Percentiles rank a stretch among this genome's conserved stretches.
Evolutionary conservation across 2,329 filamentous ascomycete species (phyloP).

Genomic region (Diaporthe aspalathi): DNA sequence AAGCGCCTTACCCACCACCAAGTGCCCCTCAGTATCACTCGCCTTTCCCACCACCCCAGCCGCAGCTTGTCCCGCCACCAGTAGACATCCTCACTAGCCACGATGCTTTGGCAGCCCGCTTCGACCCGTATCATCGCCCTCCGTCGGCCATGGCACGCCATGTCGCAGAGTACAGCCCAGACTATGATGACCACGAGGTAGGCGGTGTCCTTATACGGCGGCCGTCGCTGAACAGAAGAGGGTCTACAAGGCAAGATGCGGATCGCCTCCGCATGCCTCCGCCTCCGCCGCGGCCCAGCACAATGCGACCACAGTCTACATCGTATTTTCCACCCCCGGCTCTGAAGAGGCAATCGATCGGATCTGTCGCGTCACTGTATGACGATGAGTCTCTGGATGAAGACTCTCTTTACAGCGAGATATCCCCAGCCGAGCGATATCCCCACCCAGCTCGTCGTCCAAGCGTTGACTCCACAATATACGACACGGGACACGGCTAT

Average conservation of each 20-base stretch:
- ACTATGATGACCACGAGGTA: constrained; percentile 54
- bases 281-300: constrained; percentile 56
- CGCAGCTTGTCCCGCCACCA: constrained; percentile 28
- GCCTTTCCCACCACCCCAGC: constrained; percentile 36
- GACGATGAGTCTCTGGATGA: constrained; percentile 54
- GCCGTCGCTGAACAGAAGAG: constrained; percentile 53
- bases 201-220: constrained; percentile 53
- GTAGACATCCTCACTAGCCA: constrained; percentile 33
- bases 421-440: constrained; percentile 50
- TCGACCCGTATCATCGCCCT: constrained; percentile 30
- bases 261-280: constrained; percentile 63
- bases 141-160: constrained; percentile 26
- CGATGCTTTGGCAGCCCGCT: constrained; percentile 15
- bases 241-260: constrained; percentile 52
- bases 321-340: constrained; percentile 48
- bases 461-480: constrained; percentile 52
- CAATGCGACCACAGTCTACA: constrained; percentile 46
- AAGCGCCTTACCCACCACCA: constrained; percentile 46
- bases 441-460: constrained; percentile 44
- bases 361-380: constrained; percentile 43
- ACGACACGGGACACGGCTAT: constrained; percentile 54
- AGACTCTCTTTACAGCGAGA: constrained; percentile 53
- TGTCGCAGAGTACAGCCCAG: constrained; percentile 2
- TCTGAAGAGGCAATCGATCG: constrained; percentile 39
- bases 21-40: constrained; percentile 41